These are phyloP conservation scores for Salicornia ramosissima DNA, from an alignment of 148 eudicot species.

Conservation along the genomic window DNA sequence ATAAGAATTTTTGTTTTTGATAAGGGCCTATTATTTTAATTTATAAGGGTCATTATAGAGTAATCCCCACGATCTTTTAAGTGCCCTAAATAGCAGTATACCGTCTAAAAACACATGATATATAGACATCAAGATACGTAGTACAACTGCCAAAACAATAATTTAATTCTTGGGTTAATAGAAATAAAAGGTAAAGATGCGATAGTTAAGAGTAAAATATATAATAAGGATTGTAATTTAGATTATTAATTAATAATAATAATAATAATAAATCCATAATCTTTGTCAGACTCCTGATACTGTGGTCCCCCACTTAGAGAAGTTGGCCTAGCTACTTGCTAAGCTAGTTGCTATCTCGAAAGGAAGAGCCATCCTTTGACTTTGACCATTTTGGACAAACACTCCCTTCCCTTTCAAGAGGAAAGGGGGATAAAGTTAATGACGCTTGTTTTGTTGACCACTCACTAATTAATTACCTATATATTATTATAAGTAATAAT, in stretches of 20 bases:
- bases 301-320: slow-evolving; percentile 10
- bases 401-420: slow-evolving; percentile 1
- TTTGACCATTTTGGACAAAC: slow-evolving; percentile 19
- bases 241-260: too few species aligned
- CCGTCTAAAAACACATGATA: too few species aligned
- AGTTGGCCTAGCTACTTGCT: too few species aligned
- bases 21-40: too few species aligned
- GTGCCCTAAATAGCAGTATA: not conserved
- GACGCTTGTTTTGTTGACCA: not conserved
- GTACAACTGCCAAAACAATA: slow-evolving; percentile 7
- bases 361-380: slow-evolving; percentile 26
- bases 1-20: too few species aligned
- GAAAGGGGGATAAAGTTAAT: not conserved
- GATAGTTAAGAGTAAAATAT: not conserved
- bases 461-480: not conserved
- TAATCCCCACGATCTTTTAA: too few species aligned
- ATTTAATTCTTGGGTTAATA: slow-evolving; percentile 10
- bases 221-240: slow-evolving; percentile 6
- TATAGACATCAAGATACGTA: slow-evolving; percentile 6
- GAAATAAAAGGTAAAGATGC: slow-evolving; percentile 5
- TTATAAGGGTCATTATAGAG: too few species aligned
- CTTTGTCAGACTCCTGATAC: slow-evolving; percentile 24
- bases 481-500: too few species aligned
- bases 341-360: slow-evolving; percentile 19
- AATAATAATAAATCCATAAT: slow-evolving; percentile 22